Evolutionary conservation across 2,329 filamentous ascomycete species (phyloP), one percentile per base, ranked within the genome.

Genomic region (Rutstroemia sp.): DNA sequence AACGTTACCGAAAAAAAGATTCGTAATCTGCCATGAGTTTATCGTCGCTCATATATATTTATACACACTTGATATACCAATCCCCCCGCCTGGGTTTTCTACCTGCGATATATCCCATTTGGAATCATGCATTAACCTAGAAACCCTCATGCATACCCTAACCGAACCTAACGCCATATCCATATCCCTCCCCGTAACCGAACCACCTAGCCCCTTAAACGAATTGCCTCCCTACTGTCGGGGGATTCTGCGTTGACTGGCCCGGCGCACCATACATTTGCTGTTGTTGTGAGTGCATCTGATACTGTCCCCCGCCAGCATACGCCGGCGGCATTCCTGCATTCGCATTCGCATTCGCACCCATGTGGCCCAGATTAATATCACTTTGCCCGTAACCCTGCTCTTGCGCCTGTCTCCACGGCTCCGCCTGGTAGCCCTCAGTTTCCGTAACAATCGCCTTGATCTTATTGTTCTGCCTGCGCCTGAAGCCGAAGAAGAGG

Each of bases 401-500:
- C 2, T 25, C 30, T 16, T 51, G 53, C 6, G 47, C 38, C 37
- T 55, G 53, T 17, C 49, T 51, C 54, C 54, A 56, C 2, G 54
- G 54, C 21, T 56, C 48, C 8, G 54, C 54, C 16, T 56, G 9
- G 14, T 56, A 56, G 2, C 47, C 54, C 17, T 53, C 54, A 8
- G 50, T n/a, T 27, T 52, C 42, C 4, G 14, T 8, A 2, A 44
- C 27, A 23, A 47, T 47, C 1, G 10, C 48, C 17, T 53, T 9
- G 16, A 55, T 21, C 3, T 56, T 27, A 8, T 47, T 46, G 0
- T 30, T 51, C 23, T 53, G 48, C 7, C 39, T 39, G 23, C 49
- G 41, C 34, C 27, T 56, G 12, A 34, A 53, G n/a, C 42, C 49
- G 59, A 60, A 65, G 56, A 61, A 63, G 5, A 50, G 48, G 12